A percentile compares a stretch with the other conserved stretches of the same genome.
phyloP scores from a whole-genome alignment of 768 basidiomycete species.

The Psilocybe tampanensis region DNA sequence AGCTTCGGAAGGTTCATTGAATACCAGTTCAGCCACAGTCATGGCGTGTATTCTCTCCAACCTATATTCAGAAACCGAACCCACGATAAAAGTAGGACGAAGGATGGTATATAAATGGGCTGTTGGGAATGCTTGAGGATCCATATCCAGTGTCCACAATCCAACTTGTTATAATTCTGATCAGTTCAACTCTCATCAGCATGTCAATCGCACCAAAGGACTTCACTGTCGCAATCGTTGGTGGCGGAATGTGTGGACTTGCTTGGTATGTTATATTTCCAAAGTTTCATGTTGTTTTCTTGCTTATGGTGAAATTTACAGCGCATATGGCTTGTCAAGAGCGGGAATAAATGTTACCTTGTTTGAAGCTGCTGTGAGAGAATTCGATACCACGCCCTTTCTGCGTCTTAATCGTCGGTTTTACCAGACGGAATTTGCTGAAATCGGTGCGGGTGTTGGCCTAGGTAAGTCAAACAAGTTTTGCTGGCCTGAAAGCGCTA shows the following conservation, averaged over 20 bases:
- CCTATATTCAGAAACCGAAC: background rate
- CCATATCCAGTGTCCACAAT: background rate
- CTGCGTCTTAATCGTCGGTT: background rate
- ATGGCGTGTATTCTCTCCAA: background rate
- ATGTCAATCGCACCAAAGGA: slow-evolving; percentile 30
- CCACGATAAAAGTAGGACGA: background rate
- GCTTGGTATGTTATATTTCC: slow-evolving; percentile 33
- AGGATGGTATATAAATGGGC: background rate
- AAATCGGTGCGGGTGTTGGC: slow-evolving; percentile 59
- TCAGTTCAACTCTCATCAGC: background rate
- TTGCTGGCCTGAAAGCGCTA: background rate
- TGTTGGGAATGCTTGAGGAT: background rate
- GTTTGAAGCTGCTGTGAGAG: slow-evolving; percentile 52
- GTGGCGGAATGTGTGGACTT: slow-evolving; percentile 58
- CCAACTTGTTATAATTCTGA: background rate
- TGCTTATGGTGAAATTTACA: slow-evolving; percentile 5
- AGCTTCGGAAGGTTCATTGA: background rate
- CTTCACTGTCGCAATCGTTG: slow-evolving; percentile 54
- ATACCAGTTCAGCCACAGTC: background rate
- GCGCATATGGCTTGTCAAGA: slow-evolving; percentile 44
- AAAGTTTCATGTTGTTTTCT: background rate
- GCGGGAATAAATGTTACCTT: slow-evolving; percentile 48
- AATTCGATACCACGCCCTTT: slow-evolving; percentile 9
- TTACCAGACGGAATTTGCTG: slow-evolving; percentile 45
- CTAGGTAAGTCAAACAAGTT: slow-evolving; percentile 38